phyloP scores from a whole-genome alignment of 148 eudicot species.

The Chenopodium suecicum region DNA sequence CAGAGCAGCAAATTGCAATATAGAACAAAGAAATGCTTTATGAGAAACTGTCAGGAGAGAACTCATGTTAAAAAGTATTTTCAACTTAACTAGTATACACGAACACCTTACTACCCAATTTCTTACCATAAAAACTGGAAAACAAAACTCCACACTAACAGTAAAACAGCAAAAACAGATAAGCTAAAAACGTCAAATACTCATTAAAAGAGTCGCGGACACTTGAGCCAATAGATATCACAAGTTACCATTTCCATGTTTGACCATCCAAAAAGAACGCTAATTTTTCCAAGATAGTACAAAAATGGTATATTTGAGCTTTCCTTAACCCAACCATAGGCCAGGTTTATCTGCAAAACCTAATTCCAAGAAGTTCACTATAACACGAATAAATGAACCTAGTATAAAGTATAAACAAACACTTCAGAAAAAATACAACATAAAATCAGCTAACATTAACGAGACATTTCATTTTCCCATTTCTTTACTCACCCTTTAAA shows the following conservation, averaged over 20 bases:
- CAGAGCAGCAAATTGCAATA: background rate
- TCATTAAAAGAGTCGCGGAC: background rate
- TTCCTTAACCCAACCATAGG: background rate
- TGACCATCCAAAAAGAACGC: background rate
- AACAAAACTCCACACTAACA: background rate
- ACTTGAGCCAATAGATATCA: background rate
- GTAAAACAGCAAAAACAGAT: background rate
- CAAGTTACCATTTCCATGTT: background rate
- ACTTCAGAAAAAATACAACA: background rate
- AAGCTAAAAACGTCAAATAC: background rate
- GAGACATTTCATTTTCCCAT: background rate
- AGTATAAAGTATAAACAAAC: slow-evolving; percentile 6
- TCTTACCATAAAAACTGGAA: background rate
- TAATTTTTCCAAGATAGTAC: background rate
- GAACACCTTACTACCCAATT: background rate
- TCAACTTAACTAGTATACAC: background rate
- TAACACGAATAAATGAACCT: background rate
- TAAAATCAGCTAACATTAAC: background rate
- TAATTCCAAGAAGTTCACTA: background rate
- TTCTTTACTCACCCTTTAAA: background rate
- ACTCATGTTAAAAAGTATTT: background rate
- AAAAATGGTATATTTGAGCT: no score
- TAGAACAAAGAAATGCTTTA: background rate
- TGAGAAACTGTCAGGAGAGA: background rate
- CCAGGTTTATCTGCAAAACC: background rate